Base-by-base conservation (phyloP, 345 rosid genomes). In the Heritiera fomes region DNA sequence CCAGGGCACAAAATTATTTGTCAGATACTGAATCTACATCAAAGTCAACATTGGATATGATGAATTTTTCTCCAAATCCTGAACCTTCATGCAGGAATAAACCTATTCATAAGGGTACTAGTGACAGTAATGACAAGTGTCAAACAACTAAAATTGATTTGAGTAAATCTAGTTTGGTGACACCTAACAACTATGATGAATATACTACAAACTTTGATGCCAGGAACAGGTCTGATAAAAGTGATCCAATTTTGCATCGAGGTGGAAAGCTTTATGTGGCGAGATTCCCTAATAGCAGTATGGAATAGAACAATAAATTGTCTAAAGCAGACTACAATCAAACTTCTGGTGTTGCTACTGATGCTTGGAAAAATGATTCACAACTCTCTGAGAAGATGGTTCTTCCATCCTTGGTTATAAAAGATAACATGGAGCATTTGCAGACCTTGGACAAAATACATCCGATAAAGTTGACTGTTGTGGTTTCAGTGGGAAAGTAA, bases 1-100 rank as follows among this genome's bases (percentile, higher is more conserved):
- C 83, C 71, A 55, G 65, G 45, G 79, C 79, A 7, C 83, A 85
- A 47, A 82, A 80, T 69, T 82, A 78, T 71, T 80, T 86, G 76
- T 75, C 66, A 65, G 86, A 84, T 77, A 76, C 61, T 67, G 78
- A 79, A 77, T 43, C 87, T 55, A 55, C 80, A 53, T 70, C 78
- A 4, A 78, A 76, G 23, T 61, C 77, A 58, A 80, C 64, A 56
- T 62, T 77, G 70, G 72, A 83, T 69, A 46, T 73, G 64, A 72
- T 77, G 71, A 79, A 72, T 10, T 59, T n/a, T 75, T 73, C 85
- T 69, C 83, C 81, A 45, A 59, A 63, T 78, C 34, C 80, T 71
- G 83, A 78, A 23, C 55, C 73, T 70, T 23, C 12, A 4, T 53
- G 76, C 79, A 79, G 76, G 74, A 67, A 64, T 68, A 79, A 76